Evolutionary conservation across 1,139 yeast genomes (phyloP).

Genomic region (Suhomyces terraborum): DNA sequence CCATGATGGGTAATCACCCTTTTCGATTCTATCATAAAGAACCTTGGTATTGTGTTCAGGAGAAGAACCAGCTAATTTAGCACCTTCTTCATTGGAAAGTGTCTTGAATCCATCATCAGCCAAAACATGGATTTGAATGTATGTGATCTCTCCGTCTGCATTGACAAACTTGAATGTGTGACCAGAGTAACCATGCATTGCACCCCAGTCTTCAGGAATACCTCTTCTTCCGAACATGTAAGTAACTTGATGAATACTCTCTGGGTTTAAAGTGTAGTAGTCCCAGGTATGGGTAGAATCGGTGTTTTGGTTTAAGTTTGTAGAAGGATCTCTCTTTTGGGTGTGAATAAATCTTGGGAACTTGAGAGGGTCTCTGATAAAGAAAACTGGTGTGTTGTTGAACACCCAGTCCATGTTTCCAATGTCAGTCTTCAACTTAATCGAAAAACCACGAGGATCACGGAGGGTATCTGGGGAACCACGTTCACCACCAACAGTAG

Average conservation of each 20-base stretch:
- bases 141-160: slow-evolving; percentile 64
- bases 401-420: slow-evolving; percentile 65
- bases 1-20: slow-evolving; percentile 64
- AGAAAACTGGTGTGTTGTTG: slow-evolving; percentile 62
- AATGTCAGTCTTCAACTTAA: slow-evolving; percentile 58
- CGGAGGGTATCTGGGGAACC: slow-evolving; percentile 60
- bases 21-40: slow-evolving; percentile 60
- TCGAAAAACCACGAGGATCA: slow-evolving; percentile 62
- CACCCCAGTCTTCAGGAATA: slow-evolving; percentile 64
- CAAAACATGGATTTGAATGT: slow-evolving; percentile 65
- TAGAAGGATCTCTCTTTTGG: slow-evolving; percentile 77
- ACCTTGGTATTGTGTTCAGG: slow-evolving; percentile 69
- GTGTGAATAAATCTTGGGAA: slow-evolving; percentile 62
- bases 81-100: slow-evolving; percentile 60
- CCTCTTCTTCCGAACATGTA: slow-evolving; percentile 67
- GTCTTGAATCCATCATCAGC: slow-evolving; percentile 62
- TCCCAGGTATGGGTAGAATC: slow-evolving; percentile 78
- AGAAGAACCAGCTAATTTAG: slow-evolving; percentile 56
- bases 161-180: slow-evolving; percentile 72
- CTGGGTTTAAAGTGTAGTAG: slow-evolving; percentile 60
- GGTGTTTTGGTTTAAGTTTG: slow-evolving; percentile 59
- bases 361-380: slow-evolving; percentile 60
- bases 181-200: slow-evolving; percentile 73
- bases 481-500: slow-evolving; percentile 62
- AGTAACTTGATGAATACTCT: slow-evolving; percentile 65